A percentile compares a stretch with the other conserved stretches of the same genome.
phyloP scores from a whole-genome alignment of 495 filamentous ascomycete species.

The Pseudoneurospora amorphoporcata region DNA sequence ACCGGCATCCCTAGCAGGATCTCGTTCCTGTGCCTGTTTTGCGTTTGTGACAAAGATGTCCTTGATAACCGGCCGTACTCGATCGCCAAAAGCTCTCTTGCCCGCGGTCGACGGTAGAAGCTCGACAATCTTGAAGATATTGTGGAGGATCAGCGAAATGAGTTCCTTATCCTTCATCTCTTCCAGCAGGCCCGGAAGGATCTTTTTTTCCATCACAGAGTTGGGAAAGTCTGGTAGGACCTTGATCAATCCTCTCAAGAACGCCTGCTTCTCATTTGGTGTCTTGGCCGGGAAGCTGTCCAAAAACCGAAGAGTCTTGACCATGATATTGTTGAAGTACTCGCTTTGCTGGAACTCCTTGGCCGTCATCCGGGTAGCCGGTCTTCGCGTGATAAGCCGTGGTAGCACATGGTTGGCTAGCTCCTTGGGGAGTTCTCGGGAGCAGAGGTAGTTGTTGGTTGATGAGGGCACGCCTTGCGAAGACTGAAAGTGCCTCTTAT shows the following conservation, averaged over 20 bases:
- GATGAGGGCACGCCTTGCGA: constrained; percentile 65
- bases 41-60: constrained; percentile 61
- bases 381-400: constrained; percentile 70
- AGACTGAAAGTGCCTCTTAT: constrained; percentile 69
- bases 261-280: constrained; percentile 77
- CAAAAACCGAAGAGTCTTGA: constrained; percentile 90
- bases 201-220: constrained; percentile 87
- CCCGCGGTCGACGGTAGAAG: constrained; percentile 53
- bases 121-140: constrained; percentile 78
- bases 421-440: constrained; percentile 68
- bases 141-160: constrained; percentile 72
- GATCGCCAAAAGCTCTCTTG: constrained; percentile 67
- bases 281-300: constrained; percentile 88
- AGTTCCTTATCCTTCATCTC: constrained; percentile 87
- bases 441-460: constrained; percentile 74
- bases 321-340: constrained; percentile 93
- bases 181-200: constrained; percentile 77
- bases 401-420: constrained; percentile 66
- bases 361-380: constrained; percentile 77
- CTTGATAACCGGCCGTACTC: constrained; percentile 70
- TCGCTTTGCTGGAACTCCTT: constrained; percentile 86
- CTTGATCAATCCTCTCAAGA: constrained; percentile 77
- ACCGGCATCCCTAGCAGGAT: constrained; percentile 76
- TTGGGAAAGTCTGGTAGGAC: constrained; percentile 85
- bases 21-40: constrained; percentile 54